phyloP scores from a whole-genome alignment of 208 protist genomes.

The Wallacemonas sp. region DNA sequence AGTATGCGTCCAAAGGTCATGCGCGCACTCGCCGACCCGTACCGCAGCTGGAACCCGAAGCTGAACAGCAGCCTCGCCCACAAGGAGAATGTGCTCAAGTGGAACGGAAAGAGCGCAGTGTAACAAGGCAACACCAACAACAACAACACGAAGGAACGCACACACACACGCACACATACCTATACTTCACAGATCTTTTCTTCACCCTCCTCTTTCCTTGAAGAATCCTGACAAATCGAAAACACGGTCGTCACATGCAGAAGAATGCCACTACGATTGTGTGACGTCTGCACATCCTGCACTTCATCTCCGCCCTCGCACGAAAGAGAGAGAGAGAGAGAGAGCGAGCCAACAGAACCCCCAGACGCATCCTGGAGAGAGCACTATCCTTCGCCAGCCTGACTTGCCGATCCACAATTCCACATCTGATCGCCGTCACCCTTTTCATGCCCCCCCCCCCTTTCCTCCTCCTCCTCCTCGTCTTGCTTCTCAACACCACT shows the following conservation, averaged over 20 bases:
- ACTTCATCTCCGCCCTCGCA: too few relatives aligned
- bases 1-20: conserved; percentile 87
- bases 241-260: too few relatives aligned
- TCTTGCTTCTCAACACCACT: neutral
- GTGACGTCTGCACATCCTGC: too few relatives aligned
- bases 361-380: too few relatives aligned
- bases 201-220: neutral
- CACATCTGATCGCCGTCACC: too few relatives aligned
- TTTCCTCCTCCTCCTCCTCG: neutral
- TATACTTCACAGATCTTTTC: neutral
- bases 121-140: conserved; percentile 23
- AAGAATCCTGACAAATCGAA: too few relatives aligned
- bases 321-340: too few relatives aligned
- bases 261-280: too few relatives aligned
- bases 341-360: too few relatives aligned
- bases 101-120: conserved; percentile 81
- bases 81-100: conserved; percentile 85
- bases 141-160: neutral
- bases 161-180: neutral
- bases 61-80: conserved; percentile 84
- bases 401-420: too few relatives aligned
- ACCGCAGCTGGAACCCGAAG: conserved; percentile 74
- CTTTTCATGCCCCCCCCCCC: too few relatives aligned
- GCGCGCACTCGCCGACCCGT: conserved; percentile 72
- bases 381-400: too few relatives aligned